Percentiles rank a stretch among this genome's conserved stretches.
Evolutionary conservation across 2,329 filamentous ascomycete species (phyloP).

Genomic region (Alternaria sp.): DNA sequence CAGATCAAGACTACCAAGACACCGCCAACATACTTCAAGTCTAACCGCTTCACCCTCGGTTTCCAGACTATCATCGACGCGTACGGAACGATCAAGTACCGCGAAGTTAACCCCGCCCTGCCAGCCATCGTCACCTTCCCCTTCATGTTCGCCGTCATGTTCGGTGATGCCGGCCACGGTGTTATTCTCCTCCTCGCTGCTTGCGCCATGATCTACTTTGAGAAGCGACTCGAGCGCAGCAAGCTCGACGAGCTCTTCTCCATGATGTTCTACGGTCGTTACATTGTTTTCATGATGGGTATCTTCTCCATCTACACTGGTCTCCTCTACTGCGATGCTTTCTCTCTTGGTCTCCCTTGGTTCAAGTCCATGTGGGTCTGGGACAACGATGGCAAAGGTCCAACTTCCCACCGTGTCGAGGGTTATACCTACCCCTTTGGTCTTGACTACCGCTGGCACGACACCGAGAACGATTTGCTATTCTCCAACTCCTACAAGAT

Average conservation of each 20-base stretch:
- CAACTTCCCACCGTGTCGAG: conserved; percentile 70
- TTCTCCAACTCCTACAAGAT: conserved; percentile 99
- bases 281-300: conserved; percentile 98
- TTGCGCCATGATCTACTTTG: conserved; percentile 94
- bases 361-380: conserved; percentile 93
- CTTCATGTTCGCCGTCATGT: conserved; percentile 99
- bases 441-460: conserved; percentile 96
- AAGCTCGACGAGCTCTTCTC: conserved; percentile 97
- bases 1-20: conserved; percentile 97
- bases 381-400: conserved; percentile 70
- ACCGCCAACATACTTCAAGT: conserved; percentile 95
- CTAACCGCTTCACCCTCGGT: conserved; percentile 96
- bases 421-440: conserved; percentile 94
- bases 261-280: conserved; percentile 98
- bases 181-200: conserved; percentile 86
- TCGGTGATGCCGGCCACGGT: conserved; percentile 96
- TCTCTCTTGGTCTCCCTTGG: conserved; percentile 89
- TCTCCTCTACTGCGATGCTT: conserved; percentile 96
- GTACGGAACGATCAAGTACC: conserved; percentile 96
- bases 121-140: conserved; percentile 97
- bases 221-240: conserved; percentile 79
- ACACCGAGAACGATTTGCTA: conserved; percentile 90
- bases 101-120: conserved; percentile 94
- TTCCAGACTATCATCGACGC: conserved; percentile 99
- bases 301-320: conserved; percentile 97